A percentile compares a stretch with the other conserved stretches of the same genome.
Evolutionary conservation across 2,329 filamentous ascomycete species (phyloP).

Genomic region (Gnomoniopsis smithogilvyi): DNA sequence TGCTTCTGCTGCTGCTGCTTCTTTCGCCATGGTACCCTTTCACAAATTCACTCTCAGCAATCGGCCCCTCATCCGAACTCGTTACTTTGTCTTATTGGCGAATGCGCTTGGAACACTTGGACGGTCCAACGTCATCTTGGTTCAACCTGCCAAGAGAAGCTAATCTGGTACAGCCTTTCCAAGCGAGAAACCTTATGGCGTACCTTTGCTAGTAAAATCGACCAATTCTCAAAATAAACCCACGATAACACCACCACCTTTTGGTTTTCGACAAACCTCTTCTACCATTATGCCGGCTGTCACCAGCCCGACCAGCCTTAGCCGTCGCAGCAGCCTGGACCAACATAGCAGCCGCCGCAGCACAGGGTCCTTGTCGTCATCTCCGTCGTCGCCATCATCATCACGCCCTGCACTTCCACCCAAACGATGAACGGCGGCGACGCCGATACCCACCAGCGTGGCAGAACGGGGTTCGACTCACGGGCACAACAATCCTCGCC

Average conservation of each 20-base stretch:
- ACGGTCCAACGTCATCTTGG: not conserved
- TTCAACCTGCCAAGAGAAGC: not conserved
- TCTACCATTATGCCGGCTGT: constrained; percentile 18
- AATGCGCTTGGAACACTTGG: not conserved
- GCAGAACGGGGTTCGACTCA: not conserved
- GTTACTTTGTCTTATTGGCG: not conserved
- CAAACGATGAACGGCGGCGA: constrained; percentile 18
- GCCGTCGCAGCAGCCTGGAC: constrained; percentile 4
- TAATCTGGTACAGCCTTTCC: not conserved
- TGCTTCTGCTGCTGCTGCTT: not conserved
- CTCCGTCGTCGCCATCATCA: not conserved
- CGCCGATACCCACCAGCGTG: not conserved
- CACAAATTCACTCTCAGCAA: not conserved
- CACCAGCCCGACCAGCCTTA: constrained; percentile 12
- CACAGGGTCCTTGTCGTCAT: not conserved
- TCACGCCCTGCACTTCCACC: not conserved
- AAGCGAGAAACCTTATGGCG: not conserved
- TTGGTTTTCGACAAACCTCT: not conserved
- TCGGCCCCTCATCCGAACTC: not conserved
- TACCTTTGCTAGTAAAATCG: not conserved
- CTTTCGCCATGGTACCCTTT: not conserved
- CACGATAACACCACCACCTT: not conserved
- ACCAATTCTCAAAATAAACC: not conserved
- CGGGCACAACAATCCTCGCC: not conserved
- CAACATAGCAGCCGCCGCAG: not conserved